phyloP scores from a whole-genome alignment of 83 land plant species.

The Thuja plicata region DNA sequence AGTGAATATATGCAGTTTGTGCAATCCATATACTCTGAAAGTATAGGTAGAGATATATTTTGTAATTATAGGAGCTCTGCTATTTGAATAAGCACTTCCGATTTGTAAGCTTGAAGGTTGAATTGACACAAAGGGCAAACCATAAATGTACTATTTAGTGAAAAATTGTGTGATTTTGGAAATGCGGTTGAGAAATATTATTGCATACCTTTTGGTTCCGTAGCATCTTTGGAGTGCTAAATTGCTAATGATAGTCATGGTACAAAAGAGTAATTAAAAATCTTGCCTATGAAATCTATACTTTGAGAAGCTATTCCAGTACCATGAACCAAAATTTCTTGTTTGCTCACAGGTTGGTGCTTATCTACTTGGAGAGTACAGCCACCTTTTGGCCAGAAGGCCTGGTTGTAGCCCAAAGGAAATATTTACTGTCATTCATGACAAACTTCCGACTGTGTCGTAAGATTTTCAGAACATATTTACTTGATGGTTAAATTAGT shows the following conservation, averaged over 20 bases:
- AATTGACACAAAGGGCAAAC: background rate
- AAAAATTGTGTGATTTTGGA: background rate
- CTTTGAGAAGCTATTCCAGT: background rate
- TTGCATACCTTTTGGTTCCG: background rate
- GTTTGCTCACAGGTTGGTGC: conserved; percentile 81
- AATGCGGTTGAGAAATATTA: background rate
- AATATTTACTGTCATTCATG: conserved; percentile 78
- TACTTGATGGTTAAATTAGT: conserved; percentile 4
- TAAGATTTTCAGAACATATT: conserved; percentile 37
- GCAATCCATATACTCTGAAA: background rate
- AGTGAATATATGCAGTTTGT: background rate
- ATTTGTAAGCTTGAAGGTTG: background rate
- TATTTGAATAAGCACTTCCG: background rate
- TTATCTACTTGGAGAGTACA: conserved; percentile 90
- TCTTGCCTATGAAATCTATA: background rate
- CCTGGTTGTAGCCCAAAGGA: conserved; percentile 98
- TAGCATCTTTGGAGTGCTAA: background rate
- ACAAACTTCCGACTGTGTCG: conserved; percentile 95
- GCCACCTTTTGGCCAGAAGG: conserved; percentile 93
- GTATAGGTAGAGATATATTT: background rate
- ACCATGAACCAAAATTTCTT: background rate
- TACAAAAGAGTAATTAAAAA: background rate
- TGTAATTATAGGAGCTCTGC: background rate
- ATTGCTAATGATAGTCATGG: background rate
- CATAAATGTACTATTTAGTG: background rate